Conservation (phyloP, 768 basidiomycete species). For the Termitomyces sp. region DNA sequence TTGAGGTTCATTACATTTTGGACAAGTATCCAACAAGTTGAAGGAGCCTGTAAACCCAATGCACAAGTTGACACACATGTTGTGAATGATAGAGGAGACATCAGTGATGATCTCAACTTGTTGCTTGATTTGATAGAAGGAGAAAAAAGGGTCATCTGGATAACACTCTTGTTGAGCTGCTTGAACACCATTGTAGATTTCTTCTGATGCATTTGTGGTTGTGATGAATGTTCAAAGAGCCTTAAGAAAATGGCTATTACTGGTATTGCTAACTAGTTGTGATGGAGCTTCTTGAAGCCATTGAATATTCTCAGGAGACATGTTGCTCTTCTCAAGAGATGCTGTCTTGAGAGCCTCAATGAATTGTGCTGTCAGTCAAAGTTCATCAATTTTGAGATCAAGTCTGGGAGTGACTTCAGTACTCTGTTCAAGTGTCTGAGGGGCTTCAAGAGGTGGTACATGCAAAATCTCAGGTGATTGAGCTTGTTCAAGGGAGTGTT, state of each 20-base stretch:
- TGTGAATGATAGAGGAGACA: not conserved
- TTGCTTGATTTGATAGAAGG: not conserved
- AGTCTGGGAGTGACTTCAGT: not conserved
- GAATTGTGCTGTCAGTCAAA: not conserved
- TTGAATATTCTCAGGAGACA: not conserved
- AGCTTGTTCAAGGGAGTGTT: not conserved
- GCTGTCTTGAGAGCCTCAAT: not conserved
- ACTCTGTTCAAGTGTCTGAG: not conserved
- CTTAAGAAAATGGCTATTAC: not conserved
- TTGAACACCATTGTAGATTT: not conserved
- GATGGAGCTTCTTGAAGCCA: not conserved
- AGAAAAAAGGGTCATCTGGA: not conserved
- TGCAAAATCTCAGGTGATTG: not conserved
- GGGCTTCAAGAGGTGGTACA: not conserved
- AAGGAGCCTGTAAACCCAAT: slow-evolving; percentile 5
- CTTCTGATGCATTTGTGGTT: not conserved
- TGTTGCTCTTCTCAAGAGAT: not conserved
- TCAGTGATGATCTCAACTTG: not conserved
- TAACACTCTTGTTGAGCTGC: not conserved
- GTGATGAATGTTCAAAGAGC: not conserved
- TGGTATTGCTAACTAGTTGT: not conserved
- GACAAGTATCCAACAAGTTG: not conserved
- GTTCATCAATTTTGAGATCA: not conserved
- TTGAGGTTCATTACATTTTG: not conserved
- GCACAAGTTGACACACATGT: slow-evolving; percentile 39